Conservation (phyloP, 2,329 filamentous ascomycete genomes). For the Phialophora verrucosa region DNA sequence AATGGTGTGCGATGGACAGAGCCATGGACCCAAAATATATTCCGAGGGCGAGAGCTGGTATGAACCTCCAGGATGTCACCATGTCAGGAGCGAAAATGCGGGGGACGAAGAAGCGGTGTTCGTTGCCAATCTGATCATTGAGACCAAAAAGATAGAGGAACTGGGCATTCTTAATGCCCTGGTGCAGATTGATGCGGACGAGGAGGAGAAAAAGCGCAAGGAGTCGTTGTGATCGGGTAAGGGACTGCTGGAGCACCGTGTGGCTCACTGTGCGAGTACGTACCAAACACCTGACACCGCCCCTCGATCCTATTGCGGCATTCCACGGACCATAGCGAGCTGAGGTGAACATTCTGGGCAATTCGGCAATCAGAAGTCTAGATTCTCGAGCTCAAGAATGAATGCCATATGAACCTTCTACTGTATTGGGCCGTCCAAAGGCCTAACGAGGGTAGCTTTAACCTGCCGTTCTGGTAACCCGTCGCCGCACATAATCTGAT, state of each 20-base stretch:
- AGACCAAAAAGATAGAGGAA: conserved; percentile 16
- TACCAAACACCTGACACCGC: not conserved
- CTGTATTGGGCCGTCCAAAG: not conserved
- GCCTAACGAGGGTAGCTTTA: not conserved
- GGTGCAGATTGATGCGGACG: conserved; percentile 14
- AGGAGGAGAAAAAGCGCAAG: conserved; percentile 15
- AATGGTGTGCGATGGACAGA: conserved; percentile 57
- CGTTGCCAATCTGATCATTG: conserved; percentile 23
- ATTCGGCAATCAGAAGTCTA: not conserved
- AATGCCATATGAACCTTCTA: not conserved
- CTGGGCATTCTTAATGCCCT: not conserved
- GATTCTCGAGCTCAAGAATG: not conserved
- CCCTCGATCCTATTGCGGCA: not conserved
- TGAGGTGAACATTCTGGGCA: not conserved
- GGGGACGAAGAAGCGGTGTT: conserved; percentile 24
- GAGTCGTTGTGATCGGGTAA: not conserved
- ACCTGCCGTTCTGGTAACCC: not conserved
- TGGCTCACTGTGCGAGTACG: too few relatives aligned
- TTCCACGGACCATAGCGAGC: not conserved
- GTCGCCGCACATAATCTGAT: not conserved
- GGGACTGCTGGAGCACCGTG: not conserved
- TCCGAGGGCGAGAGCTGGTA: conserved; percentile 21
- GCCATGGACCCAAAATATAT: conserved; percentile 19
- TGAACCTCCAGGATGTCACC: conserved; percentile 27
- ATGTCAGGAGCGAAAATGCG: conserved; percentile 21